Evolutionary conservation across 306 rosid species (phyloP), one percentile per base, ranked within the genome.

Genomic region (Malus asiatica): DNA sequence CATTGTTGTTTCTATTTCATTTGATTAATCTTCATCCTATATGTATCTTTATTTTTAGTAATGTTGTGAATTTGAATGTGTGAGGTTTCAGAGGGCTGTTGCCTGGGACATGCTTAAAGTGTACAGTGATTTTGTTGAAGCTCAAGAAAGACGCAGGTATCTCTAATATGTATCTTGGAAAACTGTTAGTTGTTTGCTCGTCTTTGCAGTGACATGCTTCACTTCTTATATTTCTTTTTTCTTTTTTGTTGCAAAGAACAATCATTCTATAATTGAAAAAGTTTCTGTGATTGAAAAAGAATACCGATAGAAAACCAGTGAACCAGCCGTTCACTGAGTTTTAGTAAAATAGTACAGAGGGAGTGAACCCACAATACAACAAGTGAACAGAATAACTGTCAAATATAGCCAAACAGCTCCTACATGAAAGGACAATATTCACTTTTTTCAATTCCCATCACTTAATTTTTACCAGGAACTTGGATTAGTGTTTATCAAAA

Each of bases 61-160:
- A 58, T 67, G 16, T 64, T 45, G 20, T 40, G 40, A 25, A 58
- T 25, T 58, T 80, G 63, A 23, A 63, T 77, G 13, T 77, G 72
- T 68, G 76, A 68, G 64, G 70, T 76, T 72, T 76, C 89, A 95
- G 99, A 90, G 86, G 75, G 92, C 96, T 77, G 90, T 86, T 85
- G 93, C 99, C 59, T 92, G 97, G 99, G 97, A 95, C 90, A 95
- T 95, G 99, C 89, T 87, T 73, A 92, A 74, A 83, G 83, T 95
- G 75, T 95, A 95, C 74, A 76, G 90, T 77, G 82, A 69, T 78
- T 92, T 92, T 71, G 74, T 95, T 79, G 97, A 92, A 73, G 86
- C 97, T 77, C 90, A 90, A 78, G 97, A 92, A 86, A 90, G 91
- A 76, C 97, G 89, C 82, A 92, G 99, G 99, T 92, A 86, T 73